Conservation (phyloP, 768 basidiomycete genomes). For the Boletus rex-veris region DNA sequence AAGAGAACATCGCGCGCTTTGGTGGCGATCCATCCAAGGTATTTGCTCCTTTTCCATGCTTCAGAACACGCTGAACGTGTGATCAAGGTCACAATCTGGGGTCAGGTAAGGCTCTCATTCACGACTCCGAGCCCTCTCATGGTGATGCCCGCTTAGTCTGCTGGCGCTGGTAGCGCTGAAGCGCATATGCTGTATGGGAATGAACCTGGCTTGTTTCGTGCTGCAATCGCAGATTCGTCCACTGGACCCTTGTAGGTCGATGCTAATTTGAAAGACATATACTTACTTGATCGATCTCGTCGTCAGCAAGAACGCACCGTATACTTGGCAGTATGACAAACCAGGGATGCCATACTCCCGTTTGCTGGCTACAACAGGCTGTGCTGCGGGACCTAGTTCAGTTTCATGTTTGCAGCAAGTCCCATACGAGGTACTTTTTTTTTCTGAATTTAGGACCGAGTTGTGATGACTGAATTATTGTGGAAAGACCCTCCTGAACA, state of each 20-base stretch:
- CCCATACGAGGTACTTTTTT: slow-evolving; percentile 12
- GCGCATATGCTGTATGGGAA: slow-evolving; percentile 12
- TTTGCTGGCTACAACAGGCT: slow-evolving; percentile 45
- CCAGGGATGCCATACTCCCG: slow-evolving; percentile 49
- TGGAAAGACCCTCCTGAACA: slow-evolving; percentile 44
- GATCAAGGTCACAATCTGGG: slow-evolving; percentile 19
- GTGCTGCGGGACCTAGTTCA: slow-evolving; percentile 37
- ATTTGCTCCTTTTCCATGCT: slow-evolving; percentile 1
- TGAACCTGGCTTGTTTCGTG: slow-evolving; percentile 9
- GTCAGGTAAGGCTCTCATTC: slow-evolving; percentile 9
- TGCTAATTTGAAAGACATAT: background rate
- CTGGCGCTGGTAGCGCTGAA: slow-evolving; percentile 15
- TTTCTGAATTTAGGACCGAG: background rate
- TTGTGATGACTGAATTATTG: background rate
- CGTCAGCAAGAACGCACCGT: slow-evolving; percentile 48
- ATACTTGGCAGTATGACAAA: slow-evolving; percentile 45
- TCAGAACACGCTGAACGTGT: background rate
- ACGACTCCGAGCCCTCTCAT: background rate
- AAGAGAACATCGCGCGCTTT: slow-evolving; percentile 63
- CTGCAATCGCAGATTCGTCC: slow-evolving; percentile 17
- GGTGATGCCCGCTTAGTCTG: slow-evolving; percentile 6
- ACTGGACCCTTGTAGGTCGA: slow-evolving; percentile 19
- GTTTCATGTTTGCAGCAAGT: slow-evolving; percentile 39
- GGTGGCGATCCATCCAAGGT: slow-evolving; percentile 60
- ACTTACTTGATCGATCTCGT: background rate